Conservation (phyloP, 2,329 filamentous ascomycete species). For the Claviceps pusilla region DNA sequence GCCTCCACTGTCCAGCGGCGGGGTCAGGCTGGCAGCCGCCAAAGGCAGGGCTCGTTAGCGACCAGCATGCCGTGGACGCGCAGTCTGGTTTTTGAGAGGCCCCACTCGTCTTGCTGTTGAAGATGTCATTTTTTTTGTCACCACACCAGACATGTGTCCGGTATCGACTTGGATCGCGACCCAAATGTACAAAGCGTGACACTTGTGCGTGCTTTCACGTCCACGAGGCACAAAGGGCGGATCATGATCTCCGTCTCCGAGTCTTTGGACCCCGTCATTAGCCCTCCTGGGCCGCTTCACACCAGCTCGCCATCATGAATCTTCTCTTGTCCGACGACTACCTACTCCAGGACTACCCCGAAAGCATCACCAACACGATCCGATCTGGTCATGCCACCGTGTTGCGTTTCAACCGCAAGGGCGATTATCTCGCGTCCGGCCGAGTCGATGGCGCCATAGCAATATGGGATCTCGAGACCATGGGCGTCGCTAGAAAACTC, state of each 20-base stretch:
- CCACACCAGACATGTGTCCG: neutral
- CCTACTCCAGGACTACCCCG: constrained; percentile 68
- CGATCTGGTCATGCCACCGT: constrained; percentile 54
- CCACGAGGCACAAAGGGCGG: neutral
- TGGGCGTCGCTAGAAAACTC: constrained; percentile 87
- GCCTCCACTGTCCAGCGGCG: no score
- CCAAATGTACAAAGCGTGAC: neutral
- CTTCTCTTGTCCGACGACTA: constrained; percentile 47
- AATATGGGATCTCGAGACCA: constrained; percentile 94
- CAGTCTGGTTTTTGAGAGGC: no score
- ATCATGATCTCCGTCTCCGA: neutral
- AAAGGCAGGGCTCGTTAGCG: neutral
- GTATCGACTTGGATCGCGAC: neutral
- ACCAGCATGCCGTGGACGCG: no score
- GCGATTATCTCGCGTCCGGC: constrained; percentile 87
- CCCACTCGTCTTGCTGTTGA: no score
- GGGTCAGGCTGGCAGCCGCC: neutral
- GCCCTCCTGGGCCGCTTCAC: neutral
- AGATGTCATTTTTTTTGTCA: neutral
- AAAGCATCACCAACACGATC: constrained; percentile 75
- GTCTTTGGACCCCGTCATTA: neutral
- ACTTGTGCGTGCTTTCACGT: neutral
- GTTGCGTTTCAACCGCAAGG: constrained; percentile 79
- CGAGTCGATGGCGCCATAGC: constrained; percentile 88
- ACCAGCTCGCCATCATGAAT: constrained; percentile 31